These are phyloP conservation scores for Hypsizygus ulmarius DNA, from an alignment of 1,284 basidiomycete species.

Conservation along the genomic window DNA sequence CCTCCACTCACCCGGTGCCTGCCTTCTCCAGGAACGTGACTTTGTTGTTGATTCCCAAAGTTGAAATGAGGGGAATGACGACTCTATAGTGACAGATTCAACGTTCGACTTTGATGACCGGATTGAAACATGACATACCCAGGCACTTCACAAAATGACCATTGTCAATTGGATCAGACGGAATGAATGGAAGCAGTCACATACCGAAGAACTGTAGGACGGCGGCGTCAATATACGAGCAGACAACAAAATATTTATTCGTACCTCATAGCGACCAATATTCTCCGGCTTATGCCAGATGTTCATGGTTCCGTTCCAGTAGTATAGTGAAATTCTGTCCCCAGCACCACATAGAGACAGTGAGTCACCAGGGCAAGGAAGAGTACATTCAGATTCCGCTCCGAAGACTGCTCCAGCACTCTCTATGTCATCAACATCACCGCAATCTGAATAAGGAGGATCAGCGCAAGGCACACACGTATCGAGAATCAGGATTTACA, in stretches of 20 bases:
- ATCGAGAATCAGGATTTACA: slow-evolving; percentile 40
- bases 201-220: slow-evolving; percentile 51
- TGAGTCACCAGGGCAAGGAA: slow-evolving; percentile 66
- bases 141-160: slow-evolving; percentile 33
- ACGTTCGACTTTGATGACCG: neutral
- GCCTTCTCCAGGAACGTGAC: slow-evolving; percentile 72
- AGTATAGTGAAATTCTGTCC: slow-evolving; percentile 50
- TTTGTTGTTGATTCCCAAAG: slow-evolving; percentile 75
- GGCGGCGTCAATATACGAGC: slow-evolving; percentile 2
- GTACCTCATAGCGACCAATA: slow-evolving; percentile 65
- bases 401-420: slow-evolving; percentile 42
- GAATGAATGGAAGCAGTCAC: slow-evolving; percentile 13
- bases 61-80: slow-evolving; percentile 68
- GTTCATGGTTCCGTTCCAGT: slow-evolving; percentile 57
- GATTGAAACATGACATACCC: slow-evolving; percentile 34
- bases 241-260: slow-evolving; percentile 14
- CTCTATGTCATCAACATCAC: slow-evolving; percentile 56
- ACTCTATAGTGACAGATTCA: slow-evolving; percentile 43
- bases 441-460: slow-evolving; percentile 49
- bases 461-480: neutral
- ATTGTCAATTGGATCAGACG: neutral
- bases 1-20: slow-evolving; percentile 38
- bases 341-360: slow-evolving; percentile 62
- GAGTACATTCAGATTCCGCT: slow-evolving; percentile 50
- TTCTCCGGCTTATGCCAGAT: slow-evolving; percentile 62